Percentiles rank a stretch among this genome's conserved stretches.
Conservation (phyloP, 441 rosid genomes). For the Euphorbia schlechtendalii region DNA sequence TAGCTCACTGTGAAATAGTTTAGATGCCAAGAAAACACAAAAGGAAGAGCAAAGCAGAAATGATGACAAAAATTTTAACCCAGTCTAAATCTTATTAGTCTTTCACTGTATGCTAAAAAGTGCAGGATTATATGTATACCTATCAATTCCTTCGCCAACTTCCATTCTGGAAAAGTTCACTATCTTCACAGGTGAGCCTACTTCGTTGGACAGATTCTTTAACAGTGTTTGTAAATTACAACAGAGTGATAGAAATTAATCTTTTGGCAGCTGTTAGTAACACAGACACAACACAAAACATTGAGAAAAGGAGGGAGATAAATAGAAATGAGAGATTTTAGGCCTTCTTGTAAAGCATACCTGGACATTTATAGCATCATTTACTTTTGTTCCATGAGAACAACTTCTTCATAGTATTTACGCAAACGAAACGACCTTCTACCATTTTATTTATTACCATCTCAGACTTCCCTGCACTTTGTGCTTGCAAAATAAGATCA, state of each 20-base stretch:
- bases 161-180: slow-evolving; percentile 80
- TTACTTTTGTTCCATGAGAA: slow-evolving; percentile 80
- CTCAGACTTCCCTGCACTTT: slow-evolving; percentile 66
- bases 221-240: slow-evolving; percentile 45
- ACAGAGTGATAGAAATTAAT: slow-evolving; percentile 3
- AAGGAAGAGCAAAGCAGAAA: background rate
- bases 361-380: slow-evolving; percentile 61
- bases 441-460: slow-evolving; percentile 89
- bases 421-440: slow-evolving; percentile 89
- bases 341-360: slow-evolving; percentile 30
- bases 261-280: background rate
- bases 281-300: background rate
- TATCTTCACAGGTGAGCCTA: slow-evolving; percentile 72
- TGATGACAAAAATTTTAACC: background rate
- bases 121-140: slow-evolving; percentile 38
- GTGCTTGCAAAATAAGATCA: slow-evolving; percentile 56
- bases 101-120: too few relatives aligned
- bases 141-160: slow-evolving; percentile 94
- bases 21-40: background rate
- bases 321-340: background rate
- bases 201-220: slow-evolving; percentile 61
- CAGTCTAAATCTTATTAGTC: background rate
- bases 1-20: background rate
- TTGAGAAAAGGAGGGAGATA: background rate
- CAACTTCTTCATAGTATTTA: slow-evolving; percentile 88